A percentile compares a stretch with the other conserved stretches of the same genome.
phyloP scores from a whole-genome alignment of 2,329 filamentous ascomycete species.

The Conoideocrella luteorostrata region DNA sequence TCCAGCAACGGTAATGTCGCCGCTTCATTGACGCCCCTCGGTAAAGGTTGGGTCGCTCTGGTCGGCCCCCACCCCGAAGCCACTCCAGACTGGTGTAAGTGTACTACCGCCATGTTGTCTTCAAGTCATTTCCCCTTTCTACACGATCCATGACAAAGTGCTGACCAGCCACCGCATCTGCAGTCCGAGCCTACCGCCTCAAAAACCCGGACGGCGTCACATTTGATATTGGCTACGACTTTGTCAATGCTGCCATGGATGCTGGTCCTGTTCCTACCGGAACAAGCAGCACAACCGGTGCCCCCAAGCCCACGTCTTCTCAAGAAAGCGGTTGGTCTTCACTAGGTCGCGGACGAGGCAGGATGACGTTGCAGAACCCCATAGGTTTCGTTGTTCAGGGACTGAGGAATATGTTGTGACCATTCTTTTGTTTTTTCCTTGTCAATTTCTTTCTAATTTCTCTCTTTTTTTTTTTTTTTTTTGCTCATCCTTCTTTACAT shows the following conservation, averaged over 20 bases:
- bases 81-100: conserved; percentile 18
- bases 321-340: conserved; percentile 1
- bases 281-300: neutral
- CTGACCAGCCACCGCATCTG: neutral
- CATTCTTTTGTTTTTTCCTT: too few relatives aligned
- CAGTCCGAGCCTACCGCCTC: conserved; percentile 11
- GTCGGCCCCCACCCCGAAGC: conserved; percentile 21
- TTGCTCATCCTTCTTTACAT: neutral
- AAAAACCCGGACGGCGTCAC: conserved; percentile 17
- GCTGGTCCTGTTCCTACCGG: conserved; percentile 1
- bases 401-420: neutral
- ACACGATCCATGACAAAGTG: too few relatives aligned
- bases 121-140: too few relatives aligned
- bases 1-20: conserved; percentile 17
- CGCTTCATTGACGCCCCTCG: conserved; percentile 16
- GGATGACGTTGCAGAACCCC: conserved; percentile 5
- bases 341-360: neutral
- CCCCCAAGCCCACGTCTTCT: conserved; percentile 4
- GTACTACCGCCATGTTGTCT: too few relatives aligned
- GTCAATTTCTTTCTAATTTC: neutral
- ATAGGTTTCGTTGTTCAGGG: neutral
- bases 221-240: conserved; percentile 16
- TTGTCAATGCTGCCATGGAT: conserved; percentile 15
- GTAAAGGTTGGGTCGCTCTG: conserved; percentile 18
- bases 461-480: neutral